Base-by-base conservation (phyloP, 202 grass and related monocot genomes). In the Zizania palustris region DNA sequence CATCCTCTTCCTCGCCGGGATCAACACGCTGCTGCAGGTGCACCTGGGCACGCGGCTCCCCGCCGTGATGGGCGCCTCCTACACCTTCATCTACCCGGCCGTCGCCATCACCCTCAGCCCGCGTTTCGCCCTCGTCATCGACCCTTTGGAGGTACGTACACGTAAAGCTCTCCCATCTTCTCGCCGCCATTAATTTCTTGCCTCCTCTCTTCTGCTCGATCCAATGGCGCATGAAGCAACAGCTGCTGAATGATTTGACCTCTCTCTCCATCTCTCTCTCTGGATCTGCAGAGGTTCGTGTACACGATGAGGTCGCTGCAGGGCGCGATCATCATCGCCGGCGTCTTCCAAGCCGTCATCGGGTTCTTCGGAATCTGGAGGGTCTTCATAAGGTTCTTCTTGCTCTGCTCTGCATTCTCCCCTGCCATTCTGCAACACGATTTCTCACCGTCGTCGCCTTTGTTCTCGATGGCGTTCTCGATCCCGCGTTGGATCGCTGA, bases 331-430 rank as follows among this genome's bases (percentile, higher is more conserved):
- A 94, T 98, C 71, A 80, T 82, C 33, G 91, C 91, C 48, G 93
- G 91, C 41, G 74, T 83, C 71, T 92, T 94, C 82, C 95, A 98
- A 80, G 76, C 84, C 76, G 87, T 90, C 78, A 13, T 98, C 55
- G 95, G 95, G 35, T 98, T 90, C 89, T 94, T 90, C 44, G 95
- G 95, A 78, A 60, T 97, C 22, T 97, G 93, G 93, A 80, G 93
- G 46, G 72, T 93, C 55, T 91, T 84, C 75, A 93, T 97, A 33
- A 78, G 93, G 90, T 97, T 59, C 8, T 54, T 43, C 20, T 22
- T 53, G 16, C 50, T 54, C 16, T 54, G 50, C 50, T 54, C 50
- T 50, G n/a, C n/a, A n/a, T n/a, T n/a, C n/a, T n/a, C n/a, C n/a
- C n/a, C n/a, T n/a, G n/a, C n/a, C n/a, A n/a, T n/a, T n/a, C n/a